Base-by-base conservation (phyloP, 306 rosid genomes). In the Vigna hirtella region DNA sequence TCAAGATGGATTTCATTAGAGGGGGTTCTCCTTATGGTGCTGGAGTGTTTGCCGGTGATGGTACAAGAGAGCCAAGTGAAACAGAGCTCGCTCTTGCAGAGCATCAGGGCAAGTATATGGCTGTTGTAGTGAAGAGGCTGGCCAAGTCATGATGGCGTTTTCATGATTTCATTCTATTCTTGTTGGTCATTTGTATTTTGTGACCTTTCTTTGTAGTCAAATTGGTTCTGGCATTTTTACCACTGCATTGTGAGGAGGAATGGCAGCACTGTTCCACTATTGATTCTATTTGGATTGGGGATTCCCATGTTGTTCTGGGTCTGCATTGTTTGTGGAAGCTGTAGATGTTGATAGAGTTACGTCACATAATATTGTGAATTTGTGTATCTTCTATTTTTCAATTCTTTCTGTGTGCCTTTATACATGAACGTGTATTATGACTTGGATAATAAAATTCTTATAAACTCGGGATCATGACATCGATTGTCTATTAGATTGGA, bases 11-110 rank as follows among this genome's bases (percentile, higher is more conserved):
- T 43, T 73, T 91, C 34, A 83, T 88, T 66, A 80, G 98, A 88
- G 99, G 98, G 71, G 99, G 98, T 65, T 83, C 97, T 70, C 98
- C 97, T 3, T 93, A 95, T 72, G 99, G 99, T 47, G 99, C 99
- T 0, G 98, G 99, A 68, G 93, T 84, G 42, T 90, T 82, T 82
- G 97, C 99, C 0, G 99, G 97, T 1, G 99, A 95, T 69, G 99
- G 99, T 74, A 81, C 97, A 26, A 90, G 98, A 85, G 89, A 81
- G 64, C 86, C 99, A 5, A 93, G 87, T 40, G 97, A 93, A 85
- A 86, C 90, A 32, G 99, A 95, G 84, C 72, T 93, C 63, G 96
- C 94, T 3, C 91, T 95, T 36, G 97, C 99, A 3, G 96, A 95
- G 89, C 96, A 89, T 78, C 99, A 95, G 84, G 99, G 98, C 77